Conservation (phyloP, 805 yeast genomes). For the Candida orba region DNA sequence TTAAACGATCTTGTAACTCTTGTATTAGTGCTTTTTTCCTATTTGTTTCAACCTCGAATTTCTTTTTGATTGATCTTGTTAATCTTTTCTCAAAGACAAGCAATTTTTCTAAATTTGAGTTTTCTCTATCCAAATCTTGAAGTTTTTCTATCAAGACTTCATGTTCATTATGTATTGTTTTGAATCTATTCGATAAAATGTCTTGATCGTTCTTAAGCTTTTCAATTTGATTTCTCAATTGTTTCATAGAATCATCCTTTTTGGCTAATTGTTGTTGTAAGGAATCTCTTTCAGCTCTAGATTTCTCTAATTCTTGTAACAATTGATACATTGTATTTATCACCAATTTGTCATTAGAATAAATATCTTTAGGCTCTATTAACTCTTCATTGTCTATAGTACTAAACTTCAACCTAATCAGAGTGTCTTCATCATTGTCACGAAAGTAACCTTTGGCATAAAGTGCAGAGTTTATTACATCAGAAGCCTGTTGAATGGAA, state of each 20-base stretch:
- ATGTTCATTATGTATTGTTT: conserved; percentile 5
- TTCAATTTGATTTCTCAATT: background rate
- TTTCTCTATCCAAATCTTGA: background rate
- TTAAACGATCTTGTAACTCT: conserved; percentile 15
- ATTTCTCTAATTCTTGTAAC: conserved; percentile 10
- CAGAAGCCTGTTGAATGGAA: conserved; percentile 10
- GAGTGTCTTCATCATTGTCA: background rate
- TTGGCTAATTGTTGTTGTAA: conserved; percentile 1
- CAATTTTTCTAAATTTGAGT: background rate
- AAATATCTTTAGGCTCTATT: background rate
- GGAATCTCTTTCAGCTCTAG: conserved; percentile 3
- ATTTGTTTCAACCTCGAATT: conserved; percentile 18
- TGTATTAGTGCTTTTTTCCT: conserved; percentile 11
- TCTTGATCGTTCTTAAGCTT: background rate
- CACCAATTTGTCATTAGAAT: conserved; percentile 8
- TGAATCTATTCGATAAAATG: background rate
- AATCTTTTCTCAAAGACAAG: conserved; percentile 3
- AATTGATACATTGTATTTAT: conserved; percentile 12
- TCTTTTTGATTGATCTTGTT: conserved; percentile 10
- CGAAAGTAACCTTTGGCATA: conserved; percentile 13
- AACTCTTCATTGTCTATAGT: conserved; percentile 1
- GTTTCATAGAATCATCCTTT: conserved; percentile 1
- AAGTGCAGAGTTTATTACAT: conserved; percentile 8
- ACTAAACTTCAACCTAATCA: conserved; percentile 1
- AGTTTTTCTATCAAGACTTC: background rate